Evolutionary conservation across 2,329 filamentous ascomycete species (phyloP), one percentile per base, ranked within the genome.

Genomic region (Thelonectria blattea): DNA sequence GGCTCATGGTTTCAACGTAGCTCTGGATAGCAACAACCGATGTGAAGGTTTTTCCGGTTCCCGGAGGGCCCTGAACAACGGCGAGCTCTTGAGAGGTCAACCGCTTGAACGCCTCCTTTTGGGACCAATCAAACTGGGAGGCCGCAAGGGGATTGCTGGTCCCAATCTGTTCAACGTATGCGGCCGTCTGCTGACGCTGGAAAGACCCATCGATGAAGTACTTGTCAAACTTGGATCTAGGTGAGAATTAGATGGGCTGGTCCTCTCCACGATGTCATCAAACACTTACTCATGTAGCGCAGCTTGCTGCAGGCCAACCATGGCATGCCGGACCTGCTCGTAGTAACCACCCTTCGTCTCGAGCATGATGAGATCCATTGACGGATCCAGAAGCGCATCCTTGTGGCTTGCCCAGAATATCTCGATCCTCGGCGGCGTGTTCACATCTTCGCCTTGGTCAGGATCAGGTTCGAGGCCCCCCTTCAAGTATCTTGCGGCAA

Each of bases 51-150:
- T 97, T 97, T 5, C 85, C 85, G 0, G 84, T 86, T 0, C 85
- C 85, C 0, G 92, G 93, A 10, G 93, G 93, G 0, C 93, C 93
- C 77, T 97, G 93, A 0, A 97, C 76, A 32, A 97, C 87, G 0
- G 91, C 86, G 1, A 97, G 71, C 48, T 86, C 84, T 58, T 87
- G 90, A 0, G 88, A 90, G 1, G 95, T 75, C 62, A 96, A 93
- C 1, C 86, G 80, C 15, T 83, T 77, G 0, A 95, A 80, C 0
- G 92, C 92, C 3, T 77, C 73, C 42, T 87, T 81, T 71, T 97
- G 93, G 0, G 91, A 92, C 0, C 75, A 70, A 67, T 97, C 92
- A 9, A 97, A 81, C 2, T 68, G 76, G 1, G 62, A 63, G 0
- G 56, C 51, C 14, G 24, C 51, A 0, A n/a, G 17, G 10, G 68